Conservation (phyloP, 352 stramenopile species). For the Phytophthora vignae region DNA sequence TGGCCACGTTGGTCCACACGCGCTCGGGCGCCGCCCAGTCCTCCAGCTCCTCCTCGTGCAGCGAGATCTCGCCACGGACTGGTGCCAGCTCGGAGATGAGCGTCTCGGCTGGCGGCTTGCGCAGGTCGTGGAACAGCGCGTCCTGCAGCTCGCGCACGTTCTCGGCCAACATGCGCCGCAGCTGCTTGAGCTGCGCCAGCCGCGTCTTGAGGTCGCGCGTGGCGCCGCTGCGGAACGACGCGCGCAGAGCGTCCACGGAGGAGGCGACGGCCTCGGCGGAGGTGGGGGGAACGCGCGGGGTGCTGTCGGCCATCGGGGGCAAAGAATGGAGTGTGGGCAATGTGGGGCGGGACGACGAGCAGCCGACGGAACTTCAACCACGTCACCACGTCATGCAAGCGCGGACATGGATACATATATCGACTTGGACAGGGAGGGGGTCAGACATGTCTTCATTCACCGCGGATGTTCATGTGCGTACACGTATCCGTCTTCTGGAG, state of each 20-base stretch:
- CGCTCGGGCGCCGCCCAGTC: constrained; percentile 63
- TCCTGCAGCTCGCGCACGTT: constrained; percentile 53
- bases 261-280: constrained; percentile 42
- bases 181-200: constrained; percentile 48
- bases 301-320: constrained; percentile 10
- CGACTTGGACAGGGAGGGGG: too few species aligned
- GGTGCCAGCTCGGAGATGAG: constrained; percentile 62
- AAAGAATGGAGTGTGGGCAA: too few species aligned
- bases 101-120: constrained; percentile 73
- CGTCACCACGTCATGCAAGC: neutral
- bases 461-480: too few species aligned
- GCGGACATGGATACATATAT: too few species aligned
- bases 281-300: constrained; percentile 36
- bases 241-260: constrained; percentile 60
- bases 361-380: neutral
- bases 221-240: constrained; percentile 53
- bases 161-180: constrained; percentile 61
- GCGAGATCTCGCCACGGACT: constrained; percentile 67
- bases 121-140: constrained; percentile 69
- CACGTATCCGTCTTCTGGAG: too few species aligned
- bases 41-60: constrained; percentile 69
- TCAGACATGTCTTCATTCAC: too few species aligned
- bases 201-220: constrained; percentile 58
- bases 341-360: neutral
- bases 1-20: constrained; percentile 60